Evolutionary conservation across 148 eudicot species (phyloP).

Genomic region (Rhododendron kiyosumense): DNA sequence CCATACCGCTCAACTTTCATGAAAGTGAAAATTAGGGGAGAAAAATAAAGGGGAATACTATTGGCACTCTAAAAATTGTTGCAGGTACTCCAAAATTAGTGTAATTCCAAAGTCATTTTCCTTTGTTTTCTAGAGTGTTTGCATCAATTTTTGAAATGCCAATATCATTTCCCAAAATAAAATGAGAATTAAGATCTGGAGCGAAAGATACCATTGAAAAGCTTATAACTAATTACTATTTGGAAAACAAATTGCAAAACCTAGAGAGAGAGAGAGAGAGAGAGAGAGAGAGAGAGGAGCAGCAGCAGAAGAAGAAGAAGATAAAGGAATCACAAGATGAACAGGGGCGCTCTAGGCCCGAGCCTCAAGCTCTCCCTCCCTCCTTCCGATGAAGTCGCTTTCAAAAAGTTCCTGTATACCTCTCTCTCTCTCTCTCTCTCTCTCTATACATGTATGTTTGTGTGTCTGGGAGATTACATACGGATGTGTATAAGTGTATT

Average conservation of each 20-base stretch:
- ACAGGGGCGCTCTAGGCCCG: slow-evolving; percentile 44
- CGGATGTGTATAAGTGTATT: neutral
- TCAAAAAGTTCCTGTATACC: slow-evolving; percentile 63
- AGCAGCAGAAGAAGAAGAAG: neutral
- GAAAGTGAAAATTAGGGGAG: too few species aligned
- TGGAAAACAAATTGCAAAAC: neutral
- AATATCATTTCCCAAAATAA: too few species aligned
- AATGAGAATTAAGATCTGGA: too few species aligned
- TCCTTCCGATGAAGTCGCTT: slow-evolving; percentile 60
- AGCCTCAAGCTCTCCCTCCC: slow-evolving; percentile 69
- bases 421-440: neutral
- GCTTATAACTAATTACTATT: too few species aligned
- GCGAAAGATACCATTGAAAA: too few species aligned
- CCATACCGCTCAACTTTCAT: too few species aligned
- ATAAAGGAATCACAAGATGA: slow-evolving; percentile 18
- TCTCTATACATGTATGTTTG: neutral
- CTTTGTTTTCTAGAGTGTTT: too few species aligned
- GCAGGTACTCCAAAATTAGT: too few species aligned
- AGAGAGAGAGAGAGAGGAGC: neutral
- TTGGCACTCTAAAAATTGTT: too few species aligned
- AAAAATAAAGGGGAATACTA: too few species aligned
- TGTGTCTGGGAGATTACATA: neutral
- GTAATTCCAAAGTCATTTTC: too few species aligned
- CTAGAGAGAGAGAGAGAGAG: neutral
- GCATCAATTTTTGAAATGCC: too few species aligned